Percentiles rank a stretch among this genome's conserved stretches.
phyloP scores from a whole-genome alignment of 202 grass and related monocot species.

The Setaria viridis region DNA sequence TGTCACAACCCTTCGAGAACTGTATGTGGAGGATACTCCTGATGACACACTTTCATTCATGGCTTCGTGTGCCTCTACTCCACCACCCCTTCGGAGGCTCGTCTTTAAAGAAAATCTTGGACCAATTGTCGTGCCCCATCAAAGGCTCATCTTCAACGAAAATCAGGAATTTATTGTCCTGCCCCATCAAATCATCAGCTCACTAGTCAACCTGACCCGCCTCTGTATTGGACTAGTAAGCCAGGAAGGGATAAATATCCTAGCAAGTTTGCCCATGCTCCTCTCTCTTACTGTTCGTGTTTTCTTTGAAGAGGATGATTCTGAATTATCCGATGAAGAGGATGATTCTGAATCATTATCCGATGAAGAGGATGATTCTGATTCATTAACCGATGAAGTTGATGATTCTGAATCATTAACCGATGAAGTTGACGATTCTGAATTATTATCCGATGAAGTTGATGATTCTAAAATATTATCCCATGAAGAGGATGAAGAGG shows the following conservation, averaged over 20 bases:
- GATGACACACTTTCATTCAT: not conserved
- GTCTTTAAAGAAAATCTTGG: not conserved
- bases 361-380: too few relatives aligned
- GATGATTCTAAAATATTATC: too few relatives aligned
- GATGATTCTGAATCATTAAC: too few relatives aligned
- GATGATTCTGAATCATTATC: too few relatives aligned
- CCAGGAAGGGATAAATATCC: not conserved
- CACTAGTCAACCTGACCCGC: not conserved
- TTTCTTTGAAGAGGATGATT: too few relatives aligned
- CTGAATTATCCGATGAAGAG: too few relatives aligned
- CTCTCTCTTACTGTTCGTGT: not conserved
- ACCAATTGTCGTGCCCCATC: not conserved
- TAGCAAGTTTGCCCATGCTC: conserved; percentile 1
- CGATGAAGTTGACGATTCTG: too few relatives aligned
- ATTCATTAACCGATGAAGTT: too few relatives aligned
- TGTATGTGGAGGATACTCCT: rapidly evolving
- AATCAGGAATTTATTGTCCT: not conserved
- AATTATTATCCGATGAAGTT: too few relatives aligned
- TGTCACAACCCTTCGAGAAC: not conserved
- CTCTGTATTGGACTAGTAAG: not conserved
- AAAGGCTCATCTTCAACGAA: not conserved
- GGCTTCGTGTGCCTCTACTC: not conserved
- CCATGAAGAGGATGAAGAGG: too few relatives aligned
- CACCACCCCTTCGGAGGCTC: not conserved
- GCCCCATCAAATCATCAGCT: not conserved